Evolutionary conservation across 2,329 filamentous ascomycete species (phyloP).

Genomic region (Penicillium digitatum): DNA sequence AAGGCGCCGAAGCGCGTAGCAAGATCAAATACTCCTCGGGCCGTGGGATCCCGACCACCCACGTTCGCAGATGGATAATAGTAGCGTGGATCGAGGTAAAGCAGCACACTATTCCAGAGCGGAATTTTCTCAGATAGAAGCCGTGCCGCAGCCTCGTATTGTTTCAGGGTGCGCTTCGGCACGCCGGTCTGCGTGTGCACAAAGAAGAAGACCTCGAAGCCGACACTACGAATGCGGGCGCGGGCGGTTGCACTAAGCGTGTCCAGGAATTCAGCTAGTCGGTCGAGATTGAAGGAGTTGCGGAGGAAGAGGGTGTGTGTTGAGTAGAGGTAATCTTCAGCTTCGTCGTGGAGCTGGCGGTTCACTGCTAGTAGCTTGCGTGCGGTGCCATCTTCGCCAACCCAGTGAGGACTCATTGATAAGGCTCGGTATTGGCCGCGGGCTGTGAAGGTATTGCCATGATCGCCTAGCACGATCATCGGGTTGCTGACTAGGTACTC

Average conservation of each 20-base stretch:
- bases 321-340: slow-evolving; percentile 35
- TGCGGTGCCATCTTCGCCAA: slow-evolving; percentile 30
- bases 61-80: slow-evolving; percentile 30
- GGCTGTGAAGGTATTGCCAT: slow-evolving; percentile 32
- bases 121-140: slow-evolving; percentile 28
- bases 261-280: slow-evolving; percentile 30
- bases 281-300: slow-evolving; percentile 33
- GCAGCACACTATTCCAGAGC: slow-evolving; percentile 24
- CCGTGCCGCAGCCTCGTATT: slow-evolving; percentile 29
- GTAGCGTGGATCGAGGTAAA: slow-evolving; percentile 36
- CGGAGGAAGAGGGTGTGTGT: slow-evolving; percentile 36
- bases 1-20: slow-evolving; percentile 27
- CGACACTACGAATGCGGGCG: slow-evolving; percentile 32
- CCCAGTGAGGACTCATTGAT: slow-evolving; percentile 35
- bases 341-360: slow-evolving; percentile 35
- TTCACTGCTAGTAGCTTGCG: slow-evolving; percentile 32
- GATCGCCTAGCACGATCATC: slow-evolving; percentile 34
- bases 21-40: slow-evolving; percentile 31
- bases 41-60: slow-evolving; percentile 28
- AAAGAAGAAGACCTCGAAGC: slow-evolving; percentile 38
- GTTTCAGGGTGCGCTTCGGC: slow-evolving; percentile 31
- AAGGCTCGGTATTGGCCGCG: slow-evolving; percentile 31
- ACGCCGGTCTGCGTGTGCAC: slow-evolving; percentile 34
- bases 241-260: slow-evolving; percentile 33
- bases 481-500: slow-evolving; percentile 30